phyloP scores from a whole-genome alignment of 768 basidiomycete genomes.

The Russula brevipes region DNA sequence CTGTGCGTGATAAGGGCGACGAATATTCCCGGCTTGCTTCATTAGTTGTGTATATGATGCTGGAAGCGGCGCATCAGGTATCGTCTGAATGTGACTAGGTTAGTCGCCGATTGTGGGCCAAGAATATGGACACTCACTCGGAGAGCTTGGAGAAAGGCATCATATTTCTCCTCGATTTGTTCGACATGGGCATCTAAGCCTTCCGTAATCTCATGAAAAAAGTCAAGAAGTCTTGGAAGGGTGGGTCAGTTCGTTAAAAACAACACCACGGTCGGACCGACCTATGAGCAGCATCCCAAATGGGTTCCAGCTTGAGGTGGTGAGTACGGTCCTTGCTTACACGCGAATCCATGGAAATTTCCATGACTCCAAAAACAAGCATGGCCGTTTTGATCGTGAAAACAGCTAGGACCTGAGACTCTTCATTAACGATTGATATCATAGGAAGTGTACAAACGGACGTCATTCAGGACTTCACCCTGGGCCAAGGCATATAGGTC shows the following conservation, averaged over 20 bases:
- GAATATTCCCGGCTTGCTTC: slow-evolving; percentile 19
- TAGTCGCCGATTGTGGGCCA: background rate
- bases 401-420: slow-evolving; percentile 3
- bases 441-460: slow-evolving; percentile 2
- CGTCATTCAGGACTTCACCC: slow-evolving; percentile 18
- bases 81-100: slow-evolving; percentile 3
- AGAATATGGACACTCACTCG: background rate
- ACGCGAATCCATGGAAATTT: slow-evolving; percentile 1
- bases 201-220: slow-evolving; percentile 16
- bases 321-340: slow-evolving; percentile 19
- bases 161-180: slow-evolving; percentile 3
- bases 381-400: slow-evolving; percentile 18
- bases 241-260: background rate
- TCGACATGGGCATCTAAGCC: background rate
- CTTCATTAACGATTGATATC: slow-evolving; percentile 4
- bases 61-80: slow-evolving; percentile 21
- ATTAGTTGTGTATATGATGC: slow-evolving; percentile 16
- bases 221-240: slow-evolving; percentile 7
- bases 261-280: background rate
- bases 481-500: slow-evolving; percentile 20
- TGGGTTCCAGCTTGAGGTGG: slow-evolving; percentile 11
- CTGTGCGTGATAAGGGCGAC: slow-evolving; percentile 19
- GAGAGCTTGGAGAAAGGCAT: slow-evolving; percentile 7
- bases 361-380: slow-evolving; percentile 20
- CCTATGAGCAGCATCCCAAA: slow-evolving; percentile 13